Base-by-base conservation (phyloP, 768 basidiomycete species). In the Gloeostereum incarnatum region DNA sequence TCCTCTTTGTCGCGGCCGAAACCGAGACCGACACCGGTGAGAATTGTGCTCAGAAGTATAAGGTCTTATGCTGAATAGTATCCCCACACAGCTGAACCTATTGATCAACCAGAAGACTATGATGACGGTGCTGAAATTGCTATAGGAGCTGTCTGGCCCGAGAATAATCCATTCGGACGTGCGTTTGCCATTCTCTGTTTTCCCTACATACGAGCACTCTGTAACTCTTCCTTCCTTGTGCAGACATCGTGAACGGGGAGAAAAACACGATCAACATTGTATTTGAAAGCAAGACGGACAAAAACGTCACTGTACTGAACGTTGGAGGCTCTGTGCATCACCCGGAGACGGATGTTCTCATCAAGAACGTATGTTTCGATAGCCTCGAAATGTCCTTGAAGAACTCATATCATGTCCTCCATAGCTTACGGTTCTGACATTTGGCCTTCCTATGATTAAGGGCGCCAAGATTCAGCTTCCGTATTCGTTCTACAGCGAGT, bases 191-290 rank as follows among this genome's bases (percentile, higher is more conserved):
- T 19, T 19, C 35, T 20, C 26, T 33, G 19, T 20, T 17, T 8
- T 31, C 25, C 27, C 22, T 14, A 14, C 36, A 38, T 29, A 35
- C 18, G 17, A 45, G 37, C 43, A 24, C 41, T 41, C 50, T 46
- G 47, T 35, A 27, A 39, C 30, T 38, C 39, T 31, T 11, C 8
- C 35, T 30, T 45, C n/a, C 50, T n/a, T n/a, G n/a, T n/a, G n/a
- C n/a, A 90, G 87, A 88, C 42, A 63, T 90, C 35, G 77, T 89
- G 22, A 91, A 91, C 48, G 87, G 87, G 42, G 83, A 87, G 65
- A 76, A 71, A 75, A 91, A 88, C 53, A 61, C 69, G 22, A 61
- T 91, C 23, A 59, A 59, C 18, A 57, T 91, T 35, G 57, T 66
- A 19, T 66, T 90, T 9, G 85, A 87, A 58, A 91, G 87, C 59